phyloP scores from a whole-genome alignment of 208 protist species.

The Leptomonas seymouri region DNA sequence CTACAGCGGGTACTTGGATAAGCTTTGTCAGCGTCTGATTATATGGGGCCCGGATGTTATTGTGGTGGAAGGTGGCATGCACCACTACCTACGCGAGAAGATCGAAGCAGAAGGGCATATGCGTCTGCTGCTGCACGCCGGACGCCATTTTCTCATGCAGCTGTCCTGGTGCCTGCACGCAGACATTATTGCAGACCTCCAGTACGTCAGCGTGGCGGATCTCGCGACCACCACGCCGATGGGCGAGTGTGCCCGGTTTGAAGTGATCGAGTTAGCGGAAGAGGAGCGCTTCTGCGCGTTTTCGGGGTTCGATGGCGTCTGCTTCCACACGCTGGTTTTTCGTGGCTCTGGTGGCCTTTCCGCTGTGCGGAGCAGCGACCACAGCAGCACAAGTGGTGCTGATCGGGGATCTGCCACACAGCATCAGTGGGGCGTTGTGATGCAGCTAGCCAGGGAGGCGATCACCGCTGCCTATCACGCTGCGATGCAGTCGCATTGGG shows the following conservation, averaged over 20 bases:
- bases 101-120: conserved; percentile 48
- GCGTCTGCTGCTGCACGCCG: conserved; percentile 64
- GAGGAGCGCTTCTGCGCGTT: conserved; percentile 30
- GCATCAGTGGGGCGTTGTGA: conserved; percentile 18
- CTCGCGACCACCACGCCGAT: conserved; percentile 37
- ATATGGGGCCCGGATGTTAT: conserved; percentile 69
- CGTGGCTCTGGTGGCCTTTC: conserved; percentile 2
- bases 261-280: conserved; percentile 43
- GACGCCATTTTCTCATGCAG: conserved; percentile 37
- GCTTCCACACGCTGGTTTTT: conserved; percentile 35
- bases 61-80: conserved; percentile 75
- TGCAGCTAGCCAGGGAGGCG: conserved; percentile 19
- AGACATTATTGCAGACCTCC: conserved; percentile 57
- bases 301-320: conserved; percentile 18
- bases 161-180: conserved; percentile 57
- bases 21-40: conserved; percentile 69
- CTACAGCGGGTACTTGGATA: conserved; percentile 71
- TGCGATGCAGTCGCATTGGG: conserved; percentile 26
- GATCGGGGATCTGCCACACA: background rate
- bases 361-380: background rate
- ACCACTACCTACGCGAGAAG: conserved; percentile 71
- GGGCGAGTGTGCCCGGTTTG: conserved; percentile 49
- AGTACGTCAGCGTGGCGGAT: conserved; percentile 61
- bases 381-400: background rate
- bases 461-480: conserved; percentile 31